These are phyloP conservation scores for Penicillium diatomitis DNA, from an alignment of 495 filamentous ascomycete species.

Conservation along the genomic window DNA sequence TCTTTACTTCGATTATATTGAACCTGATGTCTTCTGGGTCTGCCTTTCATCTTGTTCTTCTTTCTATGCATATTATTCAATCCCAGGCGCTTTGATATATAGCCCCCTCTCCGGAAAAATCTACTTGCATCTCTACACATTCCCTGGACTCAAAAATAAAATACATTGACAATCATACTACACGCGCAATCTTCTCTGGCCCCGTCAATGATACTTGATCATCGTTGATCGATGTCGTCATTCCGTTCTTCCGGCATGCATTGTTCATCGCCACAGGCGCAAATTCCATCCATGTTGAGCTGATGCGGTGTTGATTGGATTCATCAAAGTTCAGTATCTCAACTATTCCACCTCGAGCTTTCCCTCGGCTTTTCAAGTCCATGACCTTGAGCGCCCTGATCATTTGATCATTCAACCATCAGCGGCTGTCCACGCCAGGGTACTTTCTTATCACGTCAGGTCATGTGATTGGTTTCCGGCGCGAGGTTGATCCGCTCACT, in stretches of 20 bases:
- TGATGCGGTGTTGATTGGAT: neutral
- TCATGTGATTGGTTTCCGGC: conserved; percentile 16
- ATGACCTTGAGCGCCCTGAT: too few species aligned
- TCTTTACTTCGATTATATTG: neutral
- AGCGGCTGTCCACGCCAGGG: too few species aligned
- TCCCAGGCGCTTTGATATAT: neutral
- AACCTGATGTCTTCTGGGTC: neutral
- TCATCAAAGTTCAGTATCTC: neutral
- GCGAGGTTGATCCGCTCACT: conserved; percentile 13
- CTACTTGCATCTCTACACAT: too few species aligned
- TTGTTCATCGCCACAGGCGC: neutral
- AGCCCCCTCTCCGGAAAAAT: too few species aligned
- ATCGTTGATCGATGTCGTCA: conserved; percentile 13
- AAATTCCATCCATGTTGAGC: too few species aligned
- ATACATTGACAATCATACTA: too few species aligned
- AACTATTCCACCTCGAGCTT: neutral
- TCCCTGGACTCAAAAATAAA: too few species aligned
- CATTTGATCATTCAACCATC: too few species aligned
- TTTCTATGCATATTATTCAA: neutral
- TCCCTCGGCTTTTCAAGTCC: neutral
- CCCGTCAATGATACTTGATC: neutral
- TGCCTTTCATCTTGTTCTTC: neutral
- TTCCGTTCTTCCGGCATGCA: conserved; percentile 7
- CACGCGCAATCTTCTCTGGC: too few species aligned
- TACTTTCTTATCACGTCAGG: neutral